Evolutionary conservation across 2,329 filamentous ascomycete genomes (phyloP), one percentile per base, ranked within the genome.

Genomic region (Sporothrix brasiliensis): DNA sequence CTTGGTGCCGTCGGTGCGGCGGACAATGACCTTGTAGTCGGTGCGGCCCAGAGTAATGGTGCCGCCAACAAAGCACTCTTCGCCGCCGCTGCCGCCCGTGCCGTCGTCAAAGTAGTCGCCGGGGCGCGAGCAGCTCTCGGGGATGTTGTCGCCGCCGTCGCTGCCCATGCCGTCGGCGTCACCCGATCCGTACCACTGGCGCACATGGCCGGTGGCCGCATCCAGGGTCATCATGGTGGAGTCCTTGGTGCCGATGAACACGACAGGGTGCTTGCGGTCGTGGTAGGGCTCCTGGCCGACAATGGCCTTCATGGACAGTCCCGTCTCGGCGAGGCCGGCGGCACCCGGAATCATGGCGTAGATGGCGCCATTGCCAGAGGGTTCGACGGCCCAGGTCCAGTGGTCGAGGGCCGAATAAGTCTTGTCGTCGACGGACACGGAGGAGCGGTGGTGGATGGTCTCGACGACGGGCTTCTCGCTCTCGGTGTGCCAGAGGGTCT

Each of bases 301-400:
- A 71, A 98, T 82, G 75, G 91, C 87, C 83, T 96, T 97, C 84
- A 94, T 92, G 34, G 91, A 92, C 74, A 91, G 85, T 63, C 87
- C 87, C 27, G 91, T 88, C 73, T 86, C 87, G 76, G 90, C 84
- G 70, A 94, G 83, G 75, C 85, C 79, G 73, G 84, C 76, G 63
- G 84, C 83, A 61, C 88, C 88, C 1, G 93, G 92, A 30, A 89
- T 88, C 84, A 95, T 95, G 67, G 97, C 87, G 77, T 95, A 98
- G 53, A 99, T 86, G 75, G 88, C 89, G 4, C 95, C 95, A 78
- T 97, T 91, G 74, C 91, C 89, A 74, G 87, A 94, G 16, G 95
- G 95, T 80, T 98, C 95, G 69, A 99, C 92, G 69, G 97, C 94
- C 93, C 95, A 99, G 61, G 97, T 84, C 76, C 93, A 95, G 76